Percentiles rank a stretch among this genome's conserved stretches.
Evolutionary conservation across 345 rosid species (phyloP).

Genomic region (Sisymbrium altissimum): DNA sequence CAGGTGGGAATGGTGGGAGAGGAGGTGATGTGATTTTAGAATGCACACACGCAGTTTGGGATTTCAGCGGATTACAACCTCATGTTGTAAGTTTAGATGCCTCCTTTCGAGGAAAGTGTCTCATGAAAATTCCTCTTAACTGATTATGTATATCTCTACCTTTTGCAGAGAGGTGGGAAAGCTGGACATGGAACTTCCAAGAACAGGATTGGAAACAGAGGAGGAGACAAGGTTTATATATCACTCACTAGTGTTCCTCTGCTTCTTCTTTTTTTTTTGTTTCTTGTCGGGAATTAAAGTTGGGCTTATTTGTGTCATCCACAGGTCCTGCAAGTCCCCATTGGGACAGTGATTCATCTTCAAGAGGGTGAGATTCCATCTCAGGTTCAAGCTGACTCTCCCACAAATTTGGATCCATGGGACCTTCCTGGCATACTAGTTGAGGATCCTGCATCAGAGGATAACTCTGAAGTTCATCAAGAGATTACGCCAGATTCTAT

Average conservation of each 20-base stretch:
- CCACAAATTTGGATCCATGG: conserved; percentile 73
- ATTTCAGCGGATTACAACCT: conserved; percentile 80
- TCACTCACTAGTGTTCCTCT: not conserved
- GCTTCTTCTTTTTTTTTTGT: not conserved
- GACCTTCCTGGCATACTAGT: conserved; percentile 79
- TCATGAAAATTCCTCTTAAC: too few relatives aligned
- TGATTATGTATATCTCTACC: too few relatives aligned
- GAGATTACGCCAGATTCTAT: conserved; percentile 18
- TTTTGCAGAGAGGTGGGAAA: conserved; percentile 64
- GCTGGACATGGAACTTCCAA: conserved; percentile 84
- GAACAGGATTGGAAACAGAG: conserved; percentile 83
- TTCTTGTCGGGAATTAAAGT: not conserved
- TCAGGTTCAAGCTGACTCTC: conserved; percentile 37
- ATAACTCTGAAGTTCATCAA: conserved; percentile 13
- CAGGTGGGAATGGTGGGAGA: conserved; percentile 96
- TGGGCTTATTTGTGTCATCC: not conserved
- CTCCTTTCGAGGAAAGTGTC: not conserved
- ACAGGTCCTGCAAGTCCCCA: conserved; percentile 76
- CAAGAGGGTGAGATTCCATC: conserved; percentile 65
- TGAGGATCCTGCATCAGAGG: conserved; percentile 32
- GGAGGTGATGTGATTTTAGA: conserved; percentile 94
- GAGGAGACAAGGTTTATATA: conserved; percentile 69
- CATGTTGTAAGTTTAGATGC: conserved; percentile 55
- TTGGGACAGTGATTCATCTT: conserved; percentile 91
- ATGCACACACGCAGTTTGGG: conserved; percentile 84